Percentiles rank a stretch among this genome's conserved stretches.
These are phyloP conservation scores for Ophiognomonia clavigignenti-juglandacearum DNA, from an alignment of 2,329 filamentous ascomycete genomes.

Conservation along the genomic window DNA sequence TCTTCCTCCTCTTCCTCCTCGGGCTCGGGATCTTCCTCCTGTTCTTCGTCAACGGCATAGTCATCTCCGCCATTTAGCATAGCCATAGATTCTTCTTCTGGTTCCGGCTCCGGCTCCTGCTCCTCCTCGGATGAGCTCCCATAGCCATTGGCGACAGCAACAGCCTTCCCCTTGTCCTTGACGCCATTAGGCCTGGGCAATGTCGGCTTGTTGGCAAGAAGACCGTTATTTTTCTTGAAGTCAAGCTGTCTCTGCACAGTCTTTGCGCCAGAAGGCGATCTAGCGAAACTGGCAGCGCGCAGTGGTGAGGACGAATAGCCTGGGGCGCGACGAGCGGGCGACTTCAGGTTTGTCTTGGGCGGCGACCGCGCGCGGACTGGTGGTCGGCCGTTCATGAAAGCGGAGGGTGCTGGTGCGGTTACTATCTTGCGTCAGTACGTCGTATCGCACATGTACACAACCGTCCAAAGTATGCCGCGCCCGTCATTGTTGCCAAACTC, in stretches of 20 bases:
- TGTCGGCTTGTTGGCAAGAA: conserved; percentile 18
- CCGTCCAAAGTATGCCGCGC: neutral
- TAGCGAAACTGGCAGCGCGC: conserved; percentile 18
- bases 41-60: conserved; percentile 27
- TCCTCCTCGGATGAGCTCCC: conserved; percentile 21
- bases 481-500: conserved; percentile 19
- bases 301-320: conserved; percentile 47
- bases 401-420: conserved; percentile 48
- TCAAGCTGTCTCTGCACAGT: conserved; percentile 51
- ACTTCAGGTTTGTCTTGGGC: conserved; percentile 55
- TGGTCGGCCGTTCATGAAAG: conserved; percentile 45
- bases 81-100: conserved; percentile 20
- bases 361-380: conserved; percentile 53
- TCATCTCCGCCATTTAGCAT: conserved; percentile 30
- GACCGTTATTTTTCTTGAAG: conserved; percentile 33
- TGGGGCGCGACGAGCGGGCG: conserved; percentile 58
- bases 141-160: conserved; percentile 9
- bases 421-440: conserved; percentile 28
- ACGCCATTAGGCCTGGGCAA: conserved; percentile 26
- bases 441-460: too few species aligned
- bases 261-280: conserved; percentile 24
- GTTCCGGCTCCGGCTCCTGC: conserved; percentile 23
- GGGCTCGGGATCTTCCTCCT: conserved; percentile 18
- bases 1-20: conserved; percentile 25
- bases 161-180: conserved; percentile 19